Evolutionary conservation across 2,329 filamentous ascomycete species (phyloP), one percentile per base, ranked within the genome.

Genomic region (Colletotrichum chlorophyti): DNA sequence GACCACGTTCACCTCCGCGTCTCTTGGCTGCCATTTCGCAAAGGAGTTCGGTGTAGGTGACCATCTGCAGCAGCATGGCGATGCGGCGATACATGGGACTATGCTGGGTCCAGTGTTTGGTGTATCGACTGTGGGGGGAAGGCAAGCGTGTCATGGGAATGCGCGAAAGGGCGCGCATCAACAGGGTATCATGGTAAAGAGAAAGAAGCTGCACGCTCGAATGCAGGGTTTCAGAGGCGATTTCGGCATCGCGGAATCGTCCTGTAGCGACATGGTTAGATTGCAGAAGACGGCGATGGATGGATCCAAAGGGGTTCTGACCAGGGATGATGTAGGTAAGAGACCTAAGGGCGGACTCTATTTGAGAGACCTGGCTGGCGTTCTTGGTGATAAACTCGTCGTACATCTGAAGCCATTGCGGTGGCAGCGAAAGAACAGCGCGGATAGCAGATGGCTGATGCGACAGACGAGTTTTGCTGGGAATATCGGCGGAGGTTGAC

Each of bases 1-100:
- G 86, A 23, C 89, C 76, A 68, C 84, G 87, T 72, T 96, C 84
- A 40, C 90, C 93, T 15, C 91, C 91, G 62, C 88, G 88, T 45
- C 94, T 84, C 75, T 96, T 96, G 24, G 93, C 93, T 24, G 90
- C 86, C 95, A 99, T 99, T 73, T 99, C 95, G 84, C 94, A 95
- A n/a, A 99, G 78, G 26, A 99, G 80, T 76, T 99, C 92, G 0
- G 93, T 97, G 70, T 98, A 98, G 65, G 95, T 91, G 23, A 97
- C 90, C 76, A 96, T 90, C 71, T 96, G 92, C 45, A 99, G 79
- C 5, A 93, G 79, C 63, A 93, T 83, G 35, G 94, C 93, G 52
- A 96, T 86, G 58, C 91, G 85, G 58, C 89, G 86, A 74, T 99
- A 99, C 9, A 91, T 80, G 5, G 83, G 79, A 67, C 82, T 86